Base-by-base conservation (phyloP, 345 rosid genomes). In the Arabidopsis thaliana region DNA sequence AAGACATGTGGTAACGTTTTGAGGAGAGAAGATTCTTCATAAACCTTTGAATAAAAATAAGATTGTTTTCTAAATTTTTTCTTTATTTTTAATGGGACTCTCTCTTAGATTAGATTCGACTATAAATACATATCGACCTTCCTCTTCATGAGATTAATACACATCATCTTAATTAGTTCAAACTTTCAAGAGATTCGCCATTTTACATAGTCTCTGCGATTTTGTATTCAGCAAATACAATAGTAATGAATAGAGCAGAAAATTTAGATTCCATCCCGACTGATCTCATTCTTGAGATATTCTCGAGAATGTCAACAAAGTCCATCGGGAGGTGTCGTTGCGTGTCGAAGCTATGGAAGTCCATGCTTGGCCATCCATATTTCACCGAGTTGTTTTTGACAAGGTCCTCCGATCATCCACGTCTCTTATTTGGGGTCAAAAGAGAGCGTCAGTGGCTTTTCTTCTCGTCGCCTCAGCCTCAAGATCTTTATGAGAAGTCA, bases 331-430 rank as follows among this genome's bases (percentile, higher is more conserved):
- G 69, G 69, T 64, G 34, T 64, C 6, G 41, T 16, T 46, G 69
- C 16, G 16, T 64, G 28, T 63, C 68, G 5, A 63, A 63, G 68
- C 40, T 8, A 63, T 63, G 68, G 68, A 1, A 40, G 0, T 45
- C 25, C 38, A 44, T 44, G 13, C 24, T 63, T 63, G 8, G 1
- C 28, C 3, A 3, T 46, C 41, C 41, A 30, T 3, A 46, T 65
- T 32, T 32, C 56, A 46, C 42, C 24, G 16, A 46, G 30, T 16
- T 65, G 14, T 62, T 65, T 30, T 16, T 30, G 16, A 32, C 68
- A 0, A 45, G 40, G 2, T 65, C 56, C 5, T 3, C 5, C 8
- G 30, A 38, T 16, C 10, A 37, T 65, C 69, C 69, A 46, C 69
- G 69, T 46, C 40, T 65, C 42, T 46, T 65, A 33, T 46, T 65